Percentiles rank a stretch among this genome's conserved stretches.
Conservation (phyloP, 2,329 filamentous ascomycete species). For the Botryotinia convoluta region DNA sequence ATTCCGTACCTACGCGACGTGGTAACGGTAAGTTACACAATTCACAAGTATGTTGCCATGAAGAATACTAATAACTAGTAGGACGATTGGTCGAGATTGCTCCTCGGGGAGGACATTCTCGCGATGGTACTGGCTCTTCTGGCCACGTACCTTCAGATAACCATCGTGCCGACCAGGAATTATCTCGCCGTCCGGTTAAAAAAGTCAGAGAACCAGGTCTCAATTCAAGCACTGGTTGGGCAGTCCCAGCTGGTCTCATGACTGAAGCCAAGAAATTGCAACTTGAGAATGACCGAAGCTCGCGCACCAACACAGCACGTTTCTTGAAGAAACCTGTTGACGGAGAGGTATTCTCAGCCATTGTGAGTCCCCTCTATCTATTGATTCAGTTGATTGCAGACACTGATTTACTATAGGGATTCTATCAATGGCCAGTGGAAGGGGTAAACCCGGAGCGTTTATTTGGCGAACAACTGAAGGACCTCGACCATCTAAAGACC, state of each 20-base stretch:
- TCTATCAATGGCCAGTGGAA: conserved; percentile 31
- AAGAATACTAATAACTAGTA: not conserved
- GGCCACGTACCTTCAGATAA: not conserved
- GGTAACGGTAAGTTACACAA: conserved; percentile 1
- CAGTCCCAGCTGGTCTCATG: conserved; percentile 1
- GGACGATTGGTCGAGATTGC: not conserved
- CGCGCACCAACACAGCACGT: not conserved
- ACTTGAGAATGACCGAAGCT: not conserved
- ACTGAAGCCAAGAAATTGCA: not conserved
- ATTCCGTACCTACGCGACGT: not conserved
- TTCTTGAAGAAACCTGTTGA: not conserved
- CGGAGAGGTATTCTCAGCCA: conserved; percentile 2
- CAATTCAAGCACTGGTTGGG: conserved; percentile 9
- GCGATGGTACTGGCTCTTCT: not conserved
- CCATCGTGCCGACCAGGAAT: not conserved
- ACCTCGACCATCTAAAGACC: conserved; percentile 27
- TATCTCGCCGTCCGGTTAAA: not conserved
- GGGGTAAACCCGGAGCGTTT: conserved; percentile 20
- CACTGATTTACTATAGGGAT: conserved; percentile 21
- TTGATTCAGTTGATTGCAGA: not conserved
- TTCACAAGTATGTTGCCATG: not conserved
- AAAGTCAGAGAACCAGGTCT: not conserved
- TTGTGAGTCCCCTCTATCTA: not conserved
- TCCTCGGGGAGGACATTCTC: conserved; percentile 2
- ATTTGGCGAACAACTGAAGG: conserved; percentile 27